phyloP scores from a whole-genome alignment of 257 asterid genomes.

The Scutellaria minor region DNA sequence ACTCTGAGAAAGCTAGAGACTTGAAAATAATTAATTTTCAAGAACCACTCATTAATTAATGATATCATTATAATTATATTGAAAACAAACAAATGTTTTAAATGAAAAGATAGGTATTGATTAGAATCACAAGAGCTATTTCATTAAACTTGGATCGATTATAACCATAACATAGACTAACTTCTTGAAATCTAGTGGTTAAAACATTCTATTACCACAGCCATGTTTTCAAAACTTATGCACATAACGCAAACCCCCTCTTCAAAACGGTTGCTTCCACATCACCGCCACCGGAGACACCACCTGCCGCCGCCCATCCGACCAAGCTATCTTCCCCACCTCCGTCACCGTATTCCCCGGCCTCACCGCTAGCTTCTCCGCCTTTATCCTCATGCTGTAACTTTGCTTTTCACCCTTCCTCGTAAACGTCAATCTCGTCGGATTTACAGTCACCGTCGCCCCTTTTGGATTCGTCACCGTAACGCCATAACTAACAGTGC shows the following conservation, averaged over 20 bases:
- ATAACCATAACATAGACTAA: slow-evolving; percentile 11
- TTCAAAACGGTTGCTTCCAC: slow-evolving; percentile 53
- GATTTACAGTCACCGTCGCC: slow-evolving; percentile 50
- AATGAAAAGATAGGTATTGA: too few relatives aligned
- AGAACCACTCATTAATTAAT: too few relatives aligned
- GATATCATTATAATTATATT: too few relatives aligned
- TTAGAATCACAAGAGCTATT: neutral
- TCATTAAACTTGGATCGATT: neutral
- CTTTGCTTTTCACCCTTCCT: slow-evolving; percentile 56
- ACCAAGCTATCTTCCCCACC: slow-evolving; percentile 69
- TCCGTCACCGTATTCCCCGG: slow-evolving; percentile 52
- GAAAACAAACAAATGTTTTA: too few relatives aligned
- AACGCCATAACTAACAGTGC: slow-evolving; percentile 42
- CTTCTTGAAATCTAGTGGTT: slow-evolving; percentile 11
- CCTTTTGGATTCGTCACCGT: slow-evolving; percentile 50
- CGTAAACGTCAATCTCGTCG: slow-evolving; percentile 50
- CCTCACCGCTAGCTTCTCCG: slow-evolving; percentile 46
- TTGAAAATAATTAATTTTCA: too few relatives aligned
- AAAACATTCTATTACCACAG: neutral
- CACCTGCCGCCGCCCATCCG: slow-evolving; percentile 64
- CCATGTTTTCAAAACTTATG: neutral
- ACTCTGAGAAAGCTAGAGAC: too few relatives aligned
- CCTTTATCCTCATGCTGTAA: slow-evolving; percentile 51
- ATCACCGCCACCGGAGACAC: slow-evolving; percentile 71
- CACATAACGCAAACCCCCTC: neutral